A percentile compares a stretch with the other conserved stretches of the same genome.
phyloP scores from a whole-genome alignment of 768 basidiomycete species.

The Russula emetica region DNA sequence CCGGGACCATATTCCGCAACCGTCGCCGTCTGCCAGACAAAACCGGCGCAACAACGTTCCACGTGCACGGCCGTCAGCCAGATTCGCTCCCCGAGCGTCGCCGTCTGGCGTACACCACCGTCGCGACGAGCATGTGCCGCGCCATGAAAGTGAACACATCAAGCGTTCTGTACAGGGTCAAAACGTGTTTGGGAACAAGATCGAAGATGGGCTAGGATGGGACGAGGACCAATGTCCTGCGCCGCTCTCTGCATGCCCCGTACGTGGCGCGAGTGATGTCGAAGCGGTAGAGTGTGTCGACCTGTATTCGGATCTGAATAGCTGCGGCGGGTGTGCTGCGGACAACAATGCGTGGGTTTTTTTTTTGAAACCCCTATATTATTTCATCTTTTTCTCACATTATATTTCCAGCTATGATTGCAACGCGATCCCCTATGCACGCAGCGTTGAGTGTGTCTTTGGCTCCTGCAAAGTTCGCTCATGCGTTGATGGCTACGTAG shows the following conservation, averaged over 20 bases:
- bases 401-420: conserved; percentile 32
- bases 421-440: conserved; percentile 29
- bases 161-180: conserved; percentile 1
- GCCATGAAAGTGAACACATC: not conserved
- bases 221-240: conserved; percentile 6
- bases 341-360: conserved; percentile 30
- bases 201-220: not conserved
- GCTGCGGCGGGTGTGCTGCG: conserved; percentile 35
- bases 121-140: not conserved
- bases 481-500: conserved; percentile 31
- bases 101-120: not conserved
- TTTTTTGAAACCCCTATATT: not conserved
- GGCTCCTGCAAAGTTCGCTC: conserved; percentile 32
- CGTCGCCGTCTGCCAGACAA: not conserved
- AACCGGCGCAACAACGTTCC: not conserved
- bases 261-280: conserved; percentile 12
- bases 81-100: not conserved
- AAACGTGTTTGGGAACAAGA: not conserved
- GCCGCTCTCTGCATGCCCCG: conserved; percentile 17
- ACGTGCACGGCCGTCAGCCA: not conserved
- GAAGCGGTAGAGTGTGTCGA: conserved; percentile 35
- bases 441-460: conserved; percentile 31
- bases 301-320: conserved; percentile 30
- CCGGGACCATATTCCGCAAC: not conserved
- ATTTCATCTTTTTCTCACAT: not conserved